Base-by-base conservation (phyloP, 2,329 filamentous ascomycete species). In the Rhynchosporium secalis region DNA sequence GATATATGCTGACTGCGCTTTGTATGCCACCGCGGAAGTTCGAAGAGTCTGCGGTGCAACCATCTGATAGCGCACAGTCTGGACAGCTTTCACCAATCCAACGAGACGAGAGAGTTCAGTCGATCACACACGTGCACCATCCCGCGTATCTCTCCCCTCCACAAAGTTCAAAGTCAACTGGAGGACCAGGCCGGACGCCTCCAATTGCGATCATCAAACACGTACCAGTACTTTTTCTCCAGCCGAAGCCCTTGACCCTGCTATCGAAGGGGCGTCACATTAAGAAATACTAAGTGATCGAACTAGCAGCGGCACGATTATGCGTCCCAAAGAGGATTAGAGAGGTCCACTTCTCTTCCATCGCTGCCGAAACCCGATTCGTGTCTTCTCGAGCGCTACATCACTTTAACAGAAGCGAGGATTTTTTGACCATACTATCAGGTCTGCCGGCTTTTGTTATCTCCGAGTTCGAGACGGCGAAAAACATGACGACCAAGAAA, bases 271-370 rank as follows among this genome's bases (percentile, higher is more conserved):
- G 51, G 31, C 28, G 49, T 54, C 36, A 54, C 40, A 54, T 54
- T 54, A 54, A 54, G 51, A 54, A 54, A 28, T 54, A 33, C 51
- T 33, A 38, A 38, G 8, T n/a, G 41, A 15, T 33, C 31, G 33
- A 52, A 43, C 15, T 13, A 43, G 41, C 13, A n/a, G 15, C 33
- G n/a, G 10, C 41, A 26, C 20, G 20, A 20, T 20, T 20, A 20
- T 20, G 20, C 20, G 20, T 20, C 20, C 20, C 13, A 52, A 10
- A 31, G 26, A 20, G 29, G 31, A 31, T 40, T 26, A 20, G 29
- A 15, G 36, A 7, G 33, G 20, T 41, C 51, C 51, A 54, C 51
- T 54, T 41, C 49, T 52, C 48, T 31, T 51, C 48, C 48, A 51
- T 29, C 47, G 47, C 48, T 51, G 29, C n/a, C 48, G 48, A 20